Evolutionary conservation across 73 alveolate species (phyloP).

Genomic region (Stentor roeselii): DNA sequence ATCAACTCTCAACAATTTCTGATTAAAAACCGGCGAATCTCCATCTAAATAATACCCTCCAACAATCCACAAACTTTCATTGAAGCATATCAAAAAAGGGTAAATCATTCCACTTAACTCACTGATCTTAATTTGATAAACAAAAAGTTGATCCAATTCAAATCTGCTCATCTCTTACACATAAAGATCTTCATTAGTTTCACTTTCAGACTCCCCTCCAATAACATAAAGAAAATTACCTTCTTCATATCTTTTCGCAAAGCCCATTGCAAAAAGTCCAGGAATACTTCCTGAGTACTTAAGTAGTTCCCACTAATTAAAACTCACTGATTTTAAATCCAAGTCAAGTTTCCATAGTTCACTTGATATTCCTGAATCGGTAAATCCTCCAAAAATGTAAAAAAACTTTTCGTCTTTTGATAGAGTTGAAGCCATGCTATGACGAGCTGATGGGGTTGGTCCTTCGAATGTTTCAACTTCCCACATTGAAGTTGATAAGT

Average conservation of each 20-base stretch:
- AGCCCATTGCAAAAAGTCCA: not conserved
- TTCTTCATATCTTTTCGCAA: not conserved
- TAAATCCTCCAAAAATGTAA: not conserved
- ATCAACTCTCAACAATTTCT: not conserved
- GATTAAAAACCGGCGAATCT: not conserved
- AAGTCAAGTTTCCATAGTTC: not conserved
- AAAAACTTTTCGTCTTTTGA: too few species aligned
- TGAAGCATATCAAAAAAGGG: not conserved
- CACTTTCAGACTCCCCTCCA: not conserved
- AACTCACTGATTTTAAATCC: not conserved
- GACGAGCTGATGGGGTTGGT: not conserved
- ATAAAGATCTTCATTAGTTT: not conserved
- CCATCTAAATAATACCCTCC: not conserved
- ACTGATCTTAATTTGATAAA: not conserved
- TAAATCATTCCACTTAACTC: not conserved
- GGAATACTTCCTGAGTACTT: not conserved
- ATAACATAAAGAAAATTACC: not conserved
- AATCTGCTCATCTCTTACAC: not conserved
- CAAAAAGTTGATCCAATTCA: not conserved
- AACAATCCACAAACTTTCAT: not conserved
- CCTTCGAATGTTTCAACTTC: not conserved
- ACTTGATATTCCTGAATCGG: not conserved
- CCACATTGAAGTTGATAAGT: not conserved
- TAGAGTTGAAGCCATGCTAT: not conserved
- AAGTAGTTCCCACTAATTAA: not conserved